These are phyloP conservation scores for Vitis cinerea DNA, from an alignment of 164 flowering plant species.

Conservation along the genomic window DNA sequence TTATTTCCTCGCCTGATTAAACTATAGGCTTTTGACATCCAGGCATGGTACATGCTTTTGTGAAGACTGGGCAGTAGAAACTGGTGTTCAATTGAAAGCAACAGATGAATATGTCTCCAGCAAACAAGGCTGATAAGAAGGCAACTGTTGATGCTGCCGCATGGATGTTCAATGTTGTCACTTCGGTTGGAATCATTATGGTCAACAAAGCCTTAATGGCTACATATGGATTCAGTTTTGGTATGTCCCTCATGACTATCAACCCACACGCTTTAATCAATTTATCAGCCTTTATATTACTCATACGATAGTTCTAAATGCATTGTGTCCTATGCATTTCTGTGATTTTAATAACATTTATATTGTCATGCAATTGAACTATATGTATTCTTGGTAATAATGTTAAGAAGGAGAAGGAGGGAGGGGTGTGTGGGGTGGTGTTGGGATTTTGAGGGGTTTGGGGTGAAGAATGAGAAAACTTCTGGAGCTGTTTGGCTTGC, in stretches of 20 bases:
- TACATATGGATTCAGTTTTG: constrained; percentile 54
- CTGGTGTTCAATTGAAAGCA: not conserved
- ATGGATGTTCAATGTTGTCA: constrained; percentile 61
- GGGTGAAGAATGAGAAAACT: not conserved
- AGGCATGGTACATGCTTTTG: not conserved
- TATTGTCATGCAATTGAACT: no score
- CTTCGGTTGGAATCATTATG: constrained; percentile 63
- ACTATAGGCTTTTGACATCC: no score
- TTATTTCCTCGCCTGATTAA: no score
- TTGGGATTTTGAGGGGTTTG: not conserved
- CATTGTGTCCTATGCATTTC: no score
- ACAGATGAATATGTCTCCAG: constrained; percentile 23
- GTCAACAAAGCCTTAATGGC: constrained; percentile 65
- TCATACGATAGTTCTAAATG: no score
- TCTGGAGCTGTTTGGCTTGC: no score
- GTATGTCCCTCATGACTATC: constrained; percentile 20
- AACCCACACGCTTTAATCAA: not conserved
- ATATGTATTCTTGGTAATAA: no score
- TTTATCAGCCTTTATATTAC: not conserved
- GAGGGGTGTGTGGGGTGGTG: no score
- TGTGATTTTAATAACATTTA: no score
- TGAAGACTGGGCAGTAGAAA: constrained; percentile 12
- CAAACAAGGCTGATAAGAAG: constrained; percentile 47
- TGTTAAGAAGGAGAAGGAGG: no score
- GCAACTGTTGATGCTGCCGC: constrained; percentile 46